phyloP scores from a whole-genome alignment of 106 monocot genomes.

The Xerophyta viscosa region DNA sequence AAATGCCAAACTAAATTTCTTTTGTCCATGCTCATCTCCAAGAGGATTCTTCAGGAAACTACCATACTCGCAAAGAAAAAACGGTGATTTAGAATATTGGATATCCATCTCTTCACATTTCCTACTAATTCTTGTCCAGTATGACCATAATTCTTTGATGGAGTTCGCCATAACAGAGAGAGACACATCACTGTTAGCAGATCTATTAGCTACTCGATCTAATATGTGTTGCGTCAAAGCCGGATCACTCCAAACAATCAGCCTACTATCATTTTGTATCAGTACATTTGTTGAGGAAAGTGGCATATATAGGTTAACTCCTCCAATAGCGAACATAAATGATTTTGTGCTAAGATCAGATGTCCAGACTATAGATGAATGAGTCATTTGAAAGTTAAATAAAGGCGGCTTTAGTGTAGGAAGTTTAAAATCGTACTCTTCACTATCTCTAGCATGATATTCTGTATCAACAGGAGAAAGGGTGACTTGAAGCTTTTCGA shows the following conservation, averaged over 20 bases:
- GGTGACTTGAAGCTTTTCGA: conserved; percentile 43
- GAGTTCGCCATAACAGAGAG: conserved; percentile 14
- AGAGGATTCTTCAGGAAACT: conserved; percentile 24
- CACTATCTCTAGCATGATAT: conserved; percentile 4
- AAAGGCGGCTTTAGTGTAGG: conserved; percentile 16
- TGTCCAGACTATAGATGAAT: conserved; percentile 19
- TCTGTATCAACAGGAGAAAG: conserved; percentile 12
- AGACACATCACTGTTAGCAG: conserved; percentile 5
- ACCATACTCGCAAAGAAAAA: conserved; percentile 49
- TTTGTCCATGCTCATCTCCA: conserved; percentile 14
- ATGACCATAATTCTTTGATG: conserved; percentile 25
- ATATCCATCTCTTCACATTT: conserved; percentile 22
- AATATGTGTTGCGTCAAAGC: conserved; percentile 13
- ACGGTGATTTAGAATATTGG: conserved; percentile 23
- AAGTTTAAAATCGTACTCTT: conserved; percentile 4
- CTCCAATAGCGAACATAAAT: conserved; percentile 31
- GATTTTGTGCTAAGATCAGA: conserved; percentile 14
- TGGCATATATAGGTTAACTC: conserved; percentile 26
- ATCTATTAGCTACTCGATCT: conserved; percentile 3
- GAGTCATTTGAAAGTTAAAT: conserved; percentile 34
- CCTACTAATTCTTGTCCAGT: conserved; percentile 32
- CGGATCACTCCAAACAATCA: conserved; percentile 51
- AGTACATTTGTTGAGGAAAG: conserved; percentile 7
- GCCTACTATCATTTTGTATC: conserved; percentile 10
- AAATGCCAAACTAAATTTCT: conserved; percentile 33